Evolutionary conservation across 805 yeast species (phyloP), one percentile per base, ranked within the genome.

Genomic region (Yamadazyma olivae): DNA sequence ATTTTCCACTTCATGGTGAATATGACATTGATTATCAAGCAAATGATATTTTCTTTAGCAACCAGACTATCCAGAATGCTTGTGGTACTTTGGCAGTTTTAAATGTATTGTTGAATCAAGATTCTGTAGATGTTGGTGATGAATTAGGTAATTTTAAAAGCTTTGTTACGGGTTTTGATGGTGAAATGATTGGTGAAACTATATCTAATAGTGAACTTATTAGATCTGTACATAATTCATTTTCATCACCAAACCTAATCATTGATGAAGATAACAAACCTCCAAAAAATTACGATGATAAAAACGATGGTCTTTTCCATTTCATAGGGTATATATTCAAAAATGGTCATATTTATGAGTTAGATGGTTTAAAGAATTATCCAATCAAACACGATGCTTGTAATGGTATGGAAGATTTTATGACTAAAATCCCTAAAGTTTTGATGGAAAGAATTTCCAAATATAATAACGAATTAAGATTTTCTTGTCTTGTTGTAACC

Each of bases 31-130:
- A 56, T 5, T 61, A 55, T 40, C 55, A 54, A 8, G 50, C 52
- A 0, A 50, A 59, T 13, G 62, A 56, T 7, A 63, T 81, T 1
- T 79, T 76, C 51, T 81, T 81, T 51, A 84, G 85, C 5, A 67
- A 67, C 31, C 87, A 81, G 50, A 74, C 74, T 18, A 76, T 79
- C 36, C 78, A 76, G 46, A 79, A 81, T 48, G 85, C 87, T 3
- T 81, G 87, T 55, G 87, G 82, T n/a, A 81, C 87, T 1, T 83
- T 77, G 48, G 87, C 86, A 0, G 80, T 81, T 16, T 59, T 81
- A 38, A 76, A 79, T 38, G 59, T 79, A 6, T 55, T 81, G 35
- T 46, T 81, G 40, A 60, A 65, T 35, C 41, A 50, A 6, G 54
- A 48, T 4, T 55, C 46, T 4, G 37, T 78, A 9, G 65, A 66